Evolutionary conservation across 2,329 filamentous ascomycete species (phyloP), one percentile per base, ranked within the genome.

Genomic region (Colletotrichum kahawae): DNA sequence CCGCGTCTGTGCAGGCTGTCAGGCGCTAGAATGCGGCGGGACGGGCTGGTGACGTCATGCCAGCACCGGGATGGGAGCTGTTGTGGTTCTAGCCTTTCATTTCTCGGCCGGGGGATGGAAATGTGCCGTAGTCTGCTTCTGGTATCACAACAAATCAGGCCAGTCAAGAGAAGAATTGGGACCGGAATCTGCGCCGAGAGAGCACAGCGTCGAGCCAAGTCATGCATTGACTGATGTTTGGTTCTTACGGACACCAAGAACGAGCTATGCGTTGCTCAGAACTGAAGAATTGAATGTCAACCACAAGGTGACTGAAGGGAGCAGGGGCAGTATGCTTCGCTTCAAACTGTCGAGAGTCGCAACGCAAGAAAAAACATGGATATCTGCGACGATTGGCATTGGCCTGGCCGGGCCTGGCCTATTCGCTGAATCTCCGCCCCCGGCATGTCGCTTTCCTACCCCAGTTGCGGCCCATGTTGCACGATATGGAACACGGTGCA

Each of bases 21-120:
- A 13, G 38, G 64, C 71, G 54, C 60, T 64, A 75, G 56, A 56
- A 27, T 12, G 62, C 57, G 18, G 68, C 33, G 62, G 38, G 31
- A 57, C 9, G 31, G 16, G 3, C 16, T 56, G 62, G 21, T 75
- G 72, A 75, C 72, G 72, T 75, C 72, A 75, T 65, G 4, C 4
- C 5, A 24, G 29, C 38, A 16, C 72, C 12, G 34, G 72, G 72
- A 72, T 75, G 34, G 1, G 66, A 75, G 72, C 72, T 72, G 54
- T 72, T 75, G 31, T 54, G 68, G 48, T 51, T 62, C 67, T 71
- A 71, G 60, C 29, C 67, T 31, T 24, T n/a, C 18, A n/a, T n/a
- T 24, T 24, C 10, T 67, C 31, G 12, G 31, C 21, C 16, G 9
- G 8, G 34, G 21, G 34, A 43, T 8, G 12, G 16, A 60, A 62